Evolutionary conservation across 163 green algal genomes (phyloP), one percentile per base, ranked within the genome.

Genomic region (Scenedesmus sp.): DNA sequence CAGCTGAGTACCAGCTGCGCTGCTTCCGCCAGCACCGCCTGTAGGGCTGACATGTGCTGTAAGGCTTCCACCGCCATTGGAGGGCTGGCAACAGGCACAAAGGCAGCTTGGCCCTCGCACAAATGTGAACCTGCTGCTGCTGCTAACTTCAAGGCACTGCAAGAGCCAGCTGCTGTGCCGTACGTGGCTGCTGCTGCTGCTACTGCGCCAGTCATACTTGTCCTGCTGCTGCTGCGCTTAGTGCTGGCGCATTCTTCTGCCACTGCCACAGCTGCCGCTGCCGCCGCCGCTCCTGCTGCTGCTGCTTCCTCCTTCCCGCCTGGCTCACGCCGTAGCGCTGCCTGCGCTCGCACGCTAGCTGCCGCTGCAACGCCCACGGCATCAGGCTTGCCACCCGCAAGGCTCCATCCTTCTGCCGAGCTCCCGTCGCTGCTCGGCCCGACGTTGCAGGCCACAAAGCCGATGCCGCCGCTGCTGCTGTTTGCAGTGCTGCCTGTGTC

Each of bases 41-140:
- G 85, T 33, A 90, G 72, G 0, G 70, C 70, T 7, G 85, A 42
- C 72, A 90, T 78, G 33, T 90, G 85, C 72, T 76, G 70, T 33
- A 90, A 18, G 4, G 85, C 85, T 35, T 59, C 70, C n/a, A 43
- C 43, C 33, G 70, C 85, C 24, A 53, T 24, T 59, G 70, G 20
- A 22, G 72, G 15, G 1, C 5, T 13, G 0, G 18, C 2, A 12
- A 9, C 42, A 35, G 40, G 42, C 5, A 42, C 78, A 51, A 84
- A 84, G 1, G n/a, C 3, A 72, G 20, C 59, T 35, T 72, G 59
- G 9, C 30, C 30, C 0, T 76, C 65, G n/a, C n/a, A n/a, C n/a
- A n/a, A n/a, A 76, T 7, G 15, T 26, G 18, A 0, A 24, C 53
- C 53, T 76, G 53, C 30, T 88, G 56, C 83, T 88, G 35, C 33